These are phyloP conservation scores for Daldinia sp. DNA, from an alignment of 2,329 filamentous ascomycete genomes.

Conservation along the genomic window DNA sequence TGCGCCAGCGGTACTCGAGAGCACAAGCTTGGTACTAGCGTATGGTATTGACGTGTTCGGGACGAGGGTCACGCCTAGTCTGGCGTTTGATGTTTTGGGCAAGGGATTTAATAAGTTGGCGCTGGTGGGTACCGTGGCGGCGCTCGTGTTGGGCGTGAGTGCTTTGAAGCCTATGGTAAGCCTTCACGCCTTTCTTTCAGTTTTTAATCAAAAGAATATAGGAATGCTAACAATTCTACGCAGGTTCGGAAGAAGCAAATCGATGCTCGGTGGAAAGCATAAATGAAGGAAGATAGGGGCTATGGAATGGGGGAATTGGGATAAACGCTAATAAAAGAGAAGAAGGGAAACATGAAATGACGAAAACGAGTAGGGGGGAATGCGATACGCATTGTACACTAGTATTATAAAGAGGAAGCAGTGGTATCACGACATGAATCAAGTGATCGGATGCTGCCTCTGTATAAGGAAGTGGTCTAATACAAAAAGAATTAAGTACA, in stretches of 20 bases:
- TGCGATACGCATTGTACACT: background rate
- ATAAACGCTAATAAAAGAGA: background rate
- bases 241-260: conserved; percentile 61
- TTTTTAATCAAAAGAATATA: conserved; percentile 4
- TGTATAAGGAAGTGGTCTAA: background rate
- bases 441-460: background rate
- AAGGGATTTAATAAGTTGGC: conserved; percentile 93
- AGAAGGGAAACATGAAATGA: background rate
- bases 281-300: background rate
- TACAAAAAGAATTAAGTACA: background rate
- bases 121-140: conserved; percentile 83
- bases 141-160: conserved; percentile 77
- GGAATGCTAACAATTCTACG: conserved; percentile 21
- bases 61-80: conserved; percentile 84
- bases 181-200: conserved; percentile 35
- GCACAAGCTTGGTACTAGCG: conserved; percentile 87
- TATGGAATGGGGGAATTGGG: background rate
- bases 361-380: background rate
- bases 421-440: background rate
- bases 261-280: conserved; percentile 49
- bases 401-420: background rate
- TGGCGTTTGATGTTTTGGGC: conserved; percentile 89
- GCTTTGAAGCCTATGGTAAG: conserved; percentile 87
- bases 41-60: conserved; percentile 91
- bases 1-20: conserved; percentile 83